Conservation (phyloP, 2,329 filamentous ascomycete species). For the Hortaea sp. region DNA sequence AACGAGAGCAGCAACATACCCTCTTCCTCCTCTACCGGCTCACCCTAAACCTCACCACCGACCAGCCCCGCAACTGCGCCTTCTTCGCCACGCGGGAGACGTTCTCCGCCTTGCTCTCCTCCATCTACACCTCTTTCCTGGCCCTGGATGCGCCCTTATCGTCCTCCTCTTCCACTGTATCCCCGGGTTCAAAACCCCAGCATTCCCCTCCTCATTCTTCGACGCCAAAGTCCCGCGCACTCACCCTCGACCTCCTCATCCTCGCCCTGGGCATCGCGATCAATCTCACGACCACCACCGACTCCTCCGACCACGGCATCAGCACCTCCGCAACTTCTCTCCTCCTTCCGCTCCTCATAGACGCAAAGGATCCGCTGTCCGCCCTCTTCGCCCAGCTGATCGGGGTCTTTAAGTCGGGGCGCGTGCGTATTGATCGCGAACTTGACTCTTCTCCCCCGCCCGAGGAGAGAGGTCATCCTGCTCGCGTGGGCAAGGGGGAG, state of each 20-base stretch:
- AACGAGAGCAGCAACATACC: conserved; percentile 8
- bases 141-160: conserved; percentile 2
- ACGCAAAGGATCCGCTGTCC: too few species aligned
- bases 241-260: conserved; percentile 58
- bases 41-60: conserved; percentile 78
- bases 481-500: too few species aligned
- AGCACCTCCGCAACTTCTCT: conserved; percentile 3
- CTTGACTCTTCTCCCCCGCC: too few species aligned
- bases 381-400: too few species aligned
- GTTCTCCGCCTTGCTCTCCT: conserved; percentile 29
- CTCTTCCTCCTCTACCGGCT: conserved; percentile 51
- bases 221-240: conserved; percentile 34
- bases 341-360: conserved; percentile 13
- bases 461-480: too few species aligned
- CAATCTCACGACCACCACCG: conserved; percentile 68
- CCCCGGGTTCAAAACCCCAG: conserved; percentile 6
- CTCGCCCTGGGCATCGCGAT: conserved; percentile 74
- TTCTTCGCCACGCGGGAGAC: conserved; percentile 51
- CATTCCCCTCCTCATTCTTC: not conserved
- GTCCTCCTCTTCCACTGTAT: too few species aligned
- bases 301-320: conserved; percentile 4
- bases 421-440: conserved; percentile 10
- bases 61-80: conserved; percentile 58
- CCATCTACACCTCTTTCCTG: conserved; percentile 18
- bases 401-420: conserved; percentile 19